phyloP scores from a whole-genome alignment of 345 rosid species.

The Theobroma cacao region DNA sequence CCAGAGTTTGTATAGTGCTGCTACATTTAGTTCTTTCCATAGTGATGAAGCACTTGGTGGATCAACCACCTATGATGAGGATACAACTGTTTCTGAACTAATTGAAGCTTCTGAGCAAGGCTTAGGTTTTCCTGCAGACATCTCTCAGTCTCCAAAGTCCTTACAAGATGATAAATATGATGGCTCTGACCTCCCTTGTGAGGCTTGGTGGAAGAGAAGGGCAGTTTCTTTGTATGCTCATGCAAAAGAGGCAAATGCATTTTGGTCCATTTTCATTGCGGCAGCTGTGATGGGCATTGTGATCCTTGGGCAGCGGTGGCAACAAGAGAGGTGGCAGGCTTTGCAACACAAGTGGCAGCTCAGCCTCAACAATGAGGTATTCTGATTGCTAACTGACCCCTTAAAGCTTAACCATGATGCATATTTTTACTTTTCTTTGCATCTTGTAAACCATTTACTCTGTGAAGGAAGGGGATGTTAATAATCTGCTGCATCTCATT shows the following conservation, averaged over 20 bases:
- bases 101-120: slow-evolving; percentile 32
- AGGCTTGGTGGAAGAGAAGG: slow-evolving; percentile 97
- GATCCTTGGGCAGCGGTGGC: slow-evolving; percentile 96
- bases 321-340: slow-evolving; percentile 85
- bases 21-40: slow-evolving; percentile 50
- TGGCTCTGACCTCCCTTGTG: slow-evolving; percentile 59
- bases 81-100: slow-evolving; percentile 29
- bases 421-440: background rate
- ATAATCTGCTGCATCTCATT: no score
- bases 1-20: slow-evolving; percentile 46
- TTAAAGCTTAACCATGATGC: background rate
- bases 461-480: background rate
- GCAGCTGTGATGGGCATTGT: slow-evolving; percentile 94
- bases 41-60: slow-evolving; percentile 46
- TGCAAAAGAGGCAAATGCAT: slow-evolving; percentile 79
- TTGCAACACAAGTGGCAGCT: slow-evolving; percentile 83
- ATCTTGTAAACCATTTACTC: background rate
- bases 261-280: slow-evolving; percentile 92
- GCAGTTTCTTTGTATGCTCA: slow-evolving; percentile 66
- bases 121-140: slow-evolving; percentile 34
- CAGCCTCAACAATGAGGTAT: slow-evolving; percentile 68
- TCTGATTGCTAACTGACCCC: background rate
- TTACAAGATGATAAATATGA: slow-evolving; percentile 38
- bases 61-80: slow-evolving; percentile 40
- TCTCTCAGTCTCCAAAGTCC: slow-evolving; percentile 31